These are phyloP conservation scores for Dictyostelium purpureum DNA, from an alignment of 78 protist genomes.

Conservation along the genomic window DNA sequence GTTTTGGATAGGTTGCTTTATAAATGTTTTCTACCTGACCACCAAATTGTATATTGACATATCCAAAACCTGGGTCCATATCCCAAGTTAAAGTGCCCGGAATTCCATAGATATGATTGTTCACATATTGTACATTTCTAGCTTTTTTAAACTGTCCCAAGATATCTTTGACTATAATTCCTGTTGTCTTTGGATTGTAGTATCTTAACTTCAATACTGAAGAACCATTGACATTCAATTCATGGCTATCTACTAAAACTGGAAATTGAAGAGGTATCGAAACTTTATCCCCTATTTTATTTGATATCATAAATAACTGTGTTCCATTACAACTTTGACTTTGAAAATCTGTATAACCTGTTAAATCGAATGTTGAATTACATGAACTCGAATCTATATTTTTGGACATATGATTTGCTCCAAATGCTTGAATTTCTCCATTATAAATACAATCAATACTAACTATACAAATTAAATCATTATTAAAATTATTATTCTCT, in stretches of 20 bases:
- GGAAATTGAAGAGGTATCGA: constrained; percentile 4
- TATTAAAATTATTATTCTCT: neutral
- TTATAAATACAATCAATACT: constrained; percentile 3
- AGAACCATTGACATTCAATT: neutral
- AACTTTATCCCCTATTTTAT: neutral
- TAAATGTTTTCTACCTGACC: neutral
- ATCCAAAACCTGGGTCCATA: neutral
- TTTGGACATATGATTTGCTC: neutral
- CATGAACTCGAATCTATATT: neutral
- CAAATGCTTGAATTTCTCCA: constrained; percentile 7
- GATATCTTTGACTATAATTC: neutral
- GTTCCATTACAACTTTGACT: neutral
- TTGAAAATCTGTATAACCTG: constrained; percentile 10
- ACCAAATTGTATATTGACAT: neutral
- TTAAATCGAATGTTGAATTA: constrained; percentile 14
- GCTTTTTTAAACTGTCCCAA: neutral
- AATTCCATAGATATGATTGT: neutral
- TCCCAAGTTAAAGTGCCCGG: neutral
- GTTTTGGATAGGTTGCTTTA: neutral
- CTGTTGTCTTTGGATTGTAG: neutral
- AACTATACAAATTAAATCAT: neutral
- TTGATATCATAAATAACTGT: neutral
- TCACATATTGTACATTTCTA: neutral
- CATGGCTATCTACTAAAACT: neutral
- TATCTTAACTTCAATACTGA: neutral